Conservation (phyloP, 1,139 yeast species). For the Starmera stellimalicola region DNA sequence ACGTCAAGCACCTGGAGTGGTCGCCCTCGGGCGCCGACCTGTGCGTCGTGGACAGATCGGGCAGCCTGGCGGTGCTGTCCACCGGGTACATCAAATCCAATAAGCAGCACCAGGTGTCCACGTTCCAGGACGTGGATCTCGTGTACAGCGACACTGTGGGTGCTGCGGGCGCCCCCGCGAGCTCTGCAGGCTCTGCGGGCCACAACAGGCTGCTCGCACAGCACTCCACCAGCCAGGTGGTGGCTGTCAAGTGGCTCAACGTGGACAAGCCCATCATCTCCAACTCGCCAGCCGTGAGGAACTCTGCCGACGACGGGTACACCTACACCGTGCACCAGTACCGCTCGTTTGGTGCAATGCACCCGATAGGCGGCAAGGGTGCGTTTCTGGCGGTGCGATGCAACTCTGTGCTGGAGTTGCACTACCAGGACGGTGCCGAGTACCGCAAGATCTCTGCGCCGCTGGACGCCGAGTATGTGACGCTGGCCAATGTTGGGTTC, state of each 20-base stretch:
- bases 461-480: slow-evolving; percentile 17
- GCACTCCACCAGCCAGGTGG: slow-evolving; percentile 21
- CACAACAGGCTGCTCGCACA: no score
- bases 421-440: slow-evolving; percentile 49
- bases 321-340: slow-evolving; percentile 50
- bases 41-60: slow-evolving; percentile 30
- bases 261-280: slow-evolving; percentile 53
- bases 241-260: slow-evolving; percentile 62
- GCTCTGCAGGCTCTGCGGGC: no score
- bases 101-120: no score
- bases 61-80: slow-evolving; percentile 26
- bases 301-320: slow-evolving; percentile 22
- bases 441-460: slow-evolving; percentile 30
- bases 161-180: no score
- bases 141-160: neutral
- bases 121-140: slow-evolving; percentile 24
- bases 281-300: slow-evolving; percentile 40
- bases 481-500: slow-evolving; percentile 49
- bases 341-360: slow-evolving; percentile 53
- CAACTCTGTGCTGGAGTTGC: slow-evolving; percentile 50
- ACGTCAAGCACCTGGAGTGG: no score
- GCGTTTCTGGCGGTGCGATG: slow-evolving; percentile 62
- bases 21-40: slow-evolving; percentile 30
- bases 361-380: slow-evolving; percentile 60
- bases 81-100: slow-evolving; percentile 14